Conservation (phyloP, 768 basidiomycete species). For the Hygrophorus pudorinus region DNA sequence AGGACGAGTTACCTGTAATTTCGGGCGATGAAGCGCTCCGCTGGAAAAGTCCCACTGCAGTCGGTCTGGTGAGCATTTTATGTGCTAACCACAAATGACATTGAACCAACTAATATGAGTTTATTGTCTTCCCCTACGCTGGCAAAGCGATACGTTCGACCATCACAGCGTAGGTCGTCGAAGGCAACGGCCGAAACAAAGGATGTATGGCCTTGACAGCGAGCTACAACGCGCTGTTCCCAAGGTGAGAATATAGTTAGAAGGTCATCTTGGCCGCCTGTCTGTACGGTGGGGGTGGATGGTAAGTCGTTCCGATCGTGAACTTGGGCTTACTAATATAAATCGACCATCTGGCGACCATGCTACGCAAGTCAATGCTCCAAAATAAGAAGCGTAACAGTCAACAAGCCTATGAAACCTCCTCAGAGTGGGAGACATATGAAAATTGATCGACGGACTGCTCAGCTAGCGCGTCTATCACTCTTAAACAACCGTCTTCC, state of each 20-base stretch:
- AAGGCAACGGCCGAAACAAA: conserved; percentile 88
- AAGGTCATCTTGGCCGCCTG: conserved; percentile 95
- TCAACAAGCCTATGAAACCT: conserved; percentile 65
- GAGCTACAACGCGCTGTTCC: conserved; percentile 89
- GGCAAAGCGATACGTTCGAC: conserved; percentile 87
- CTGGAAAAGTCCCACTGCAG: conserved; percentile 90
- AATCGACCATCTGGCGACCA: conserved; percentile 97
- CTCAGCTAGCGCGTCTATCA: conserved; percentile 83
- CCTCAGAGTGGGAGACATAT: not conserved
- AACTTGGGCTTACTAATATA: conserved; percentile 50
- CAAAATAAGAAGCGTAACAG: conserved; percentile 93
- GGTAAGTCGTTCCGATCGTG: conserved; percentile 1
- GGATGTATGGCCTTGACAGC: conserved; percentile 95
- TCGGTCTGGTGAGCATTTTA: conserved; percentile 6
- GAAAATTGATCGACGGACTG: conserved; percentile 41
- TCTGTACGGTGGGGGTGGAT: conserved; percentile 34
- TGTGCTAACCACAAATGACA: conserved; percentile 1
- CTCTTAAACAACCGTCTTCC: conserved; percentile 85
- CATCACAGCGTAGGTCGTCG: conserved; percentile 82
- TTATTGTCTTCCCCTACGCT: conserved; percentile 98
- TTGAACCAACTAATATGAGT: conserved; percentile 61
- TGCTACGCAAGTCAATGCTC: conserved; percentile 77
- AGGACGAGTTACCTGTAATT: conserved; percentile 39
- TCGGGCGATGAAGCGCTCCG: conserved; percentile 82
- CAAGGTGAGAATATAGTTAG: conserved; percentile 90